These are phyloP conservation scores for Cylindrotheca closterium DNA, from an alignment of 108 stramenopile genomes.

Conservation along the genomic window DNA sequence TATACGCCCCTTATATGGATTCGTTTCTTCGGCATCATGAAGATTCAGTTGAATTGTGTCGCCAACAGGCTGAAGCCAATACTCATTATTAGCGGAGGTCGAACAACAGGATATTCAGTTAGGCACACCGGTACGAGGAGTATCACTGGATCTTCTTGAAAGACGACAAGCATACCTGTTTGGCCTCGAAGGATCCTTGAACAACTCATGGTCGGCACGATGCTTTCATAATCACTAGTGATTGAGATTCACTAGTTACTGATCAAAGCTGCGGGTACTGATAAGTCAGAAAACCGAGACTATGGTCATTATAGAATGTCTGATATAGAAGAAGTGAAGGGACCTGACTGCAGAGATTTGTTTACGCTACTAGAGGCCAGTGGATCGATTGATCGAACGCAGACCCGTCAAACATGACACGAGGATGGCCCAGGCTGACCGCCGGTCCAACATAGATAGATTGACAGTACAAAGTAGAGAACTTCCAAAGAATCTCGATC, in stretches of 20 bases:
- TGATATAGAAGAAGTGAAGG: slow-evolving; percentile 33
- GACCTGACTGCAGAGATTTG: slow-evolving; percentile 39
- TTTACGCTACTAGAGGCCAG: too few species aligned
- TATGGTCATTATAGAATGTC: slow-evolving; percentile 59
- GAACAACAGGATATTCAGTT: too few species aligned
- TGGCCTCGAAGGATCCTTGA: slow-evolving; percentile 65
- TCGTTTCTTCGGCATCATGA: neutral
- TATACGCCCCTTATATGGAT: neutral
- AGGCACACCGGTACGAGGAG: too few species aligned
- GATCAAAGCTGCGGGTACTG: slow-evolving; percentile 37
- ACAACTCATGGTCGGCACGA: too few species aligned
- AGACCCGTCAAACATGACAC: too few species aligned
- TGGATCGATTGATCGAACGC: too few species aligned
- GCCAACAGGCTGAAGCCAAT: too few species aligned
- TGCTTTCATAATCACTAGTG: slow-evolving; percentile 49
- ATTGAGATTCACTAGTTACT: slow-evolving; percentile 10
- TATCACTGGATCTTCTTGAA: slow-evolving; percentile 15
- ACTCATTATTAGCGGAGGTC: too few species aligned
- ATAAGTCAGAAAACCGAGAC: slow-evolving; percentile 42
- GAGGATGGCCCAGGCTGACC: too few species aligned
- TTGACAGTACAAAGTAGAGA: too few species aligned
- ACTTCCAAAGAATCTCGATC: too few species aligned
- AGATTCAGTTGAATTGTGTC: neutral
- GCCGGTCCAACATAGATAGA: too few species aligned
- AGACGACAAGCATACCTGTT: slow-evolving; percentile 75